A percentile compares a stretch with the other conserved stretches of the same genome.
Evolutionary conservation across 2,329 filamentous ascomycete species (phyloP).

Genomic region (Cercospora zeae-maydis): DNA sequence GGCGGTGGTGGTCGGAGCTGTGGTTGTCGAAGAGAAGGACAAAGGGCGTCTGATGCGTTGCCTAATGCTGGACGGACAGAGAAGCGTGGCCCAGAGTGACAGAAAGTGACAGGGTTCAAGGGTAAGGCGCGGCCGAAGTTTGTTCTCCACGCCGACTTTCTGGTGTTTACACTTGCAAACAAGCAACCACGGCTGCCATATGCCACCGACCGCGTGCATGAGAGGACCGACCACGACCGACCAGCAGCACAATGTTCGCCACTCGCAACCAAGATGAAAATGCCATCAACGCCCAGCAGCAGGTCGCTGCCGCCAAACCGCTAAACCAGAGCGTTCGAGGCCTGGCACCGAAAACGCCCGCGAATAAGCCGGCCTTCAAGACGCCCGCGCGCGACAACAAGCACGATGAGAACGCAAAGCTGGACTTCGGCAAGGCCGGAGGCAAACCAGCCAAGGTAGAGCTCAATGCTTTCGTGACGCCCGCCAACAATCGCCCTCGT

Average conservation of each 20-base stretch:
- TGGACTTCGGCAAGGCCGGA: slow-evolving; percentile 57
- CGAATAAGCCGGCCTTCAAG: slow-evolving; percentile 65
- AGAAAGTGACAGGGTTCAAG: slow-evolving; percentile 4
- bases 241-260: slow-evolving; percentile 61
- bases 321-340: slow-evolving; percentile 62
- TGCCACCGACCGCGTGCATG: neutral
- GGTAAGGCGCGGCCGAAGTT: neutral
- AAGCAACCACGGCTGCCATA: neutral
- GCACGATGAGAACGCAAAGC: slow-evolving; percentile 77
- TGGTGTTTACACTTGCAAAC: neutral
- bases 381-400: slow-evolving; percentile 66
- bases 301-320: slow-evolving; percentile 66
- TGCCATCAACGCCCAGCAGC: slow-evolving; percentile 70
- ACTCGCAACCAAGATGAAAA: slow-evolving; percentile 81
- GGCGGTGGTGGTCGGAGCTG: slow-evolving; percentile 1
- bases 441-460: slow-evolving; percentile 56
- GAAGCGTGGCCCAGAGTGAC: neutral
- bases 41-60: neutral
- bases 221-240: neutral
- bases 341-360: slow-evolving; percentile 73
- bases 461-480: slow-evolving; percentile 70
- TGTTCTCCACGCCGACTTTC: slow-evolving; percentile 1
- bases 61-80: slow-evolving; percentile 1
- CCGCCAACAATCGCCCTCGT: slow-evolving; percentile 70
- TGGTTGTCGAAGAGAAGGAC: slow-evolving; percentile 1